phyloP scores from a whole-genome alignment of 2,329 filamentous ascomycete species.

The Xylariaceae sp. region DNA sequence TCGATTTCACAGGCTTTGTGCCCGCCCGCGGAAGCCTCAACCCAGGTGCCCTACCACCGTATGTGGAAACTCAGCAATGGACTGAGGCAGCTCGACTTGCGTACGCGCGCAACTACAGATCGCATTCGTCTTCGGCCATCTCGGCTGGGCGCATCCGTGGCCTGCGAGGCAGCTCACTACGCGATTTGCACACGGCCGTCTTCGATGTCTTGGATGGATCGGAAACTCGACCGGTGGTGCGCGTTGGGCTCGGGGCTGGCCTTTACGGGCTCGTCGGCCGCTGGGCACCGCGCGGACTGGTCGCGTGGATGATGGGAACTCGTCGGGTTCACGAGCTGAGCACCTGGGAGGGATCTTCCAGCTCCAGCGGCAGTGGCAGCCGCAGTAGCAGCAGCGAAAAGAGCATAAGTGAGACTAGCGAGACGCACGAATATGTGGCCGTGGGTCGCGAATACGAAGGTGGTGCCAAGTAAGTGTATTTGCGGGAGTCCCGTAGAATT shows the following conservation, averaged over 20 bases:
- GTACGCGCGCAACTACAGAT: conserved; percentile 59
- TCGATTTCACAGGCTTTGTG: conserved; percentile 71
- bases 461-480: conserved; percentile 14
- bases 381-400: conserved; percentile 24
- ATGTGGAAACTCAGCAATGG: conserved; percentile 57
- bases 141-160: conserved; percentile 54
- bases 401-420: conserved; percentile 25
- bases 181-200: conserved; percentile 77
- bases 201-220: conserved; percentile 79
- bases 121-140: conserved; percentile 50
- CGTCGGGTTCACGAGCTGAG: conserved; percentile 54
- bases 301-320: conserved; percentile 93
- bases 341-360: conserved; percentile 45
- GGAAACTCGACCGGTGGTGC: conserved; percentile 57
- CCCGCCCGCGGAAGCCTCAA: conserved; percentile 36
- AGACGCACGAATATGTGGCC: conserved; percentile 29
- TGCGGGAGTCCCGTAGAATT: conserved; percentile 1
- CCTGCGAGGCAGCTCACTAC: conserved; percentile 63
- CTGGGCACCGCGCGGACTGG: conserved; percentile 69
- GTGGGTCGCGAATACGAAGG: conserved; percentile 38
- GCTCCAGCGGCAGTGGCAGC: conserved; percentile 29
- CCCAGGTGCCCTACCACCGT: conserved; percentile 37
- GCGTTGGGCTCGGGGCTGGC: conserved; percentile 77
- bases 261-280: conserved; percentile 81
- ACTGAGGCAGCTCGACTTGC: conserved; percentile 53